Base-by-base conservation (phyloP, 208 protist species). In the Crithidia bombi region DNA sequence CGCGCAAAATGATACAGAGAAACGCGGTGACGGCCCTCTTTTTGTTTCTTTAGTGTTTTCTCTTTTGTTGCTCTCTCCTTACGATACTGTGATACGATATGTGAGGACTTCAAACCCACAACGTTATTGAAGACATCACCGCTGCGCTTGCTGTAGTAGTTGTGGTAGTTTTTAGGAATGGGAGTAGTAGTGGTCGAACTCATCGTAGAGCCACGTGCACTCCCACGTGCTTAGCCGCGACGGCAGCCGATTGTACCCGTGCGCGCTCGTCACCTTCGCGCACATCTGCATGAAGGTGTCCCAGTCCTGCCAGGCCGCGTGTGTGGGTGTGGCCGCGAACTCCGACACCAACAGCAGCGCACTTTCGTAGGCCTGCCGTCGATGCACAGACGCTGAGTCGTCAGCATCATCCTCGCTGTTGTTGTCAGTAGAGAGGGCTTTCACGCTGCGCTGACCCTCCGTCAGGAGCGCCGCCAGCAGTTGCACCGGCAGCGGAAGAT, bases 401-500 rank as follows among this genome's bases (percentile, higher is more conserved):
- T n/a, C n/a, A n/a, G n/a, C n/a, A n/a, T n/a, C n/a, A n/a, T n/a
- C n/a, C n/a, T n/a, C n/a, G n/a, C n/a, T n/a, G n/a, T n/a, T n/a
- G n/a, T n/a, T n/a, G n/a, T n/a, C n/a, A n/a, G n/a, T n/a, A n/a
- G n/a, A n/a, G n/a, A n/a, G n/a, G n/a, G n/a, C n/a, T n/a, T n/a
- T n/a, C n/a, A n/a, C n/a, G n/a, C n/a, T n/a, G n/a, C n/a, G n/a
- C 14, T 44, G 50, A 28, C 44, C 38, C 58, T 46, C 17, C 25
- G 44, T 41, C 58, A 65, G 46, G 5, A 44, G 19, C 46, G 39
- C 54, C 28, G 68, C 65, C 23, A 80, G 57, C 35, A 82, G 77
- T 32, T 86, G 47, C 21, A 91, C 76, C 36, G 82, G 81, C 56
- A 78, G 26, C 3, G 85, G 88, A 33, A 93, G 64, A 19, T 87